Evolutionary conservation across 495 filamentous ascomycete species (phyloP), one percentile per base, ranked within the genome.

Genomic region (Penicillium simplicissimum): DNA sequence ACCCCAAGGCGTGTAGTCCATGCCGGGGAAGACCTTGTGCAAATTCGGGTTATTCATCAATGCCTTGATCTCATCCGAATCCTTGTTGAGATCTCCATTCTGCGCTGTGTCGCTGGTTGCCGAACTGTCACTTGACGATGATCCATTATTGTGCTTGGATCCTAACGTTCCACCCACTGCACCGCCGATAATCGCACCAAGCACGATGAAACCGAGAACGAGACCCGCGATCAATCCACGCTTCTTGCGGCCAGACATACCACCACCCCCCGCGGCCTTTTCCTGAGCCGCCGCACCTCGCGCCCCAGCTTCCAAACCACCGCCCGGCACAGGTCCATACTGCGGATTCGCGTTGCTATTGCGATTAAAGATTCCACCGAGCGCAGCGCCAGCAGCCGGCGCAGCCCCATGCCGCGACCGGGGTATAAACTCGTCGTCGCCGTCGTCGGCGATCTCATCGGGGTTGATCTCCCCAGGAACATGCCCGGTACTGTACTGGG

Each of bases 11-110:
- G 94, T 98, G 70, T 98, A 98, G 74, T 97, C 95, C 63, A 98
- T 89, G n/a, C 93, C 95, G 0, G 92, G 91, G 71, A 98, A 97
- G 11, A 98, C 93, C 72, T 92, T 96, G 76, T 96, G 91, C 14
- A 98, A 81, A 61, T 91, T 74, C 0, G 74, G 62, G 72, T 97
- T 97, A 66, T 87, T 86, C 83, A 98, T 82, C 13, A 97, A 78
- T 6, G 79, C 80, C 74, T 94, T 81, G 73, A 98, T 96, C 77
- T 97, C 90, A 6, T 77, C 58, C 0, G 91, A 94, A 66, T 96
- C 76, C 70, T 84, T 86, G 69, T 83, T 72, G 15, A 96, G 82
- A 67, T 93, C 90, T 31, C 87, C 88, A 62, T 89, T 89, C 23
- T 68, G 66, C 17, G 70, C 59, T 1, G 75, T 69, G 65, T 90